Conservation (phyloP, 257 asterid genomes). For the Penstemon davidsonii region DNA sequence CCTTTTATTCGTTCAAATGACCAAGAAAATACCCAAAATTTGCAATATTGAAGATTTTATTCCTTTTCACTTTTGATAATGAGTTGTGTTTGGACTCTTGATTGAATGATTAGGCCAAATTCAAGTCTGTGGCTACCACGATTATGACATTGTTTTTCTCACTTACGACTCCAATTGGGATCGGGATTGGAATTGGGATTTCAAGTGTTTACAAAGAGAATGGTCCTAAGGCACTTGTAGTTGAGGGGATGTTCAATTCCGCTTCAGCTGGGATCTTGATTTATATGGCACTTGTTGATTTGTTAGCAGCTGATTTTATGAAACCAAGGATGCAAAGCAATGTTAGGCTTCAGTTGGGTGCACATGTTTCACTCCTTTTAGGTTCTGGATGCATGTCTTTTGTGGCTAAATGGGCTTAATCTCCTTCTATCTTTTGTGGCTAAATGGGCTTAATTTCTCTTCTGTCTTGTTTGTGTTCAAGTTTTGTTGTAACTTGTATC, state of each 20-base stretch:
- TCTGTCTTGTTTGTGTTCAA: neutral
- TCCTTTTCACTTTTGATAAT: neutral
- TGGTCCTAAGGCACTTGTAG: conserved; percentile 41
- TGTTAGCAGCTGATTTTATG: conserved; percentile 66
- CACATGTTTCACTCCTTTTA: conserved; percentile 50
- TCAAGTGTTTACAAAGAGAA: conserved; percentile 46
- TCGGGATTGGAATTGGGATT: conserved; percentile 57
- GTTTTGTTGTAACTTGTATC: neutral
- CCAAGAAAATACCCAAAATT: neutral
- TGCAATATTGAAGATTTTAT: neutral
- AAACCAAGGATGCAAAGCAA: conserved; percentile 55
- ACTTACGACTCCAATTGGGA: conserved; percentile 57
- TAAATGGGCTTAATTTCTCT: neutral
- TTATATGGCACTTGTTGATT: conserved; percentile 65
- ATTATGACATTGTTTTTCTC: conserved; percentile 59
- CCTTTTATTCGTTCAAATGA: neutral
- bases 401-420: conserved; percentile 61
- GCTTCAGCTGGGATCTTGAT: conserved; percentile 65
- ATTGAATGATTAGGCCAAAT: conserved; percentile 40
- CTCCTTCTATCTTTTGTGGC: neutral
- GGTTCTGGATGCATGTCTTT: conserved; percentile 65
- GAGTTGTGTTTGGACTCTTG: neutral
- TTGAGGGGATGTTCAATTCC: conserved; percentile 49
- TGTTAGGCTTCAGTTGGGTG: conserved; percentile 57
- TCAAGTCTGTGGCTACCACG: conserved; percentile 50